A percentile compares a stretch with the other conserved stretches of the same genome.
These are phyloP conservation scores for Strobilomyces confusus DNA, from an alignment of 768 basidiomycete species.

Conservation along the genomic window DNA sequence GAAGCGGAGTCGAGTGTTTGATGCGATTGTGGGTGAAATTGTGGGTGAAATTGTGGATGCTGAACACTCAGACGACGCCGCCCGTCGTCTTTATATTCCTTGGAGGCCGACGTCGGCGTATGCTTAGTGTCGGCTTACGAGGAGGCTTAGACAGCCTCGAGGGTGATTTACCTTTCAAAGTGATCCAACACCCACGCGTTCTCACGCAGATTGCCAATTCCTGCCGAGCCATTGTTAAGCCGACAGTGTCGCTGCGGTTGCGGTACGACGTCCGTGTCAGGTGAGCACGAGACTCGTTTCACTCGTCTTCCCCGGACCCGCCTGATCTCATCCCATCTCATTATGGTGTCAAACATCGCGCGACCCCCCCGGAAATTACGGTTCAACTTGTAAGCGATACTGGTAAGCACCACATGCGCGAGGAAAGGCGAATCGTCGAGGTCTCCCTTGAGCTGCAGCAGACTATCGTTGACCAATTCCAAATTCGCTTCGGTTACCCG, in stretches of 20 bases:
- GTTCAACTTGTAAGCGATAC: neutral
- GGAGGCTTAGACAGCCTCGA: slow-evolving; percentile 10
- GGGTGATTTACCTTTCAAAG: slow-evolving; percentile 23
- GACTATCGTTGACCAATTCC: too few species aligned
- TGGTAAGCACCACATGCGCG: too few species aligned
- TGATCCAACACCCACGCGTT: slow-evolving; percentile 20
- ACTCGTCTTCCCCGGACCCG: too few species aligned
- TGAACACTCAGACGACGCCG: neutral
- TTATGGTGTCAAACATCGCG: neutral
- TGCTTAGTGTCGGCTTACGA: slow-evolving; percentile 7
- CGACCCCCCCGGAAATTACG: neutral
- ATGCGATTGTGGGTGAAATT: slow-evolving; percentile 2
- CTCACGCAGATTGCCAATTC: slow-evolving; percentile 16
- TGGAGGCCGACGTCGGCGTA: neutral
- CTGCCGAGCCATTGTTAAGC: too few species aligned
- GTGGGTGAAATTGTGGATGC: neutral
- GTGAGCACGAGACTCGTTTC: neutral
- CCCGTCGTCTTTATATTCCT: slow-evolving; percentile 17
- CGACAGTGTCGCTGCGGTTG: too few species aligned
- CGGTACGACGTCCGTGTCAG: neutral
- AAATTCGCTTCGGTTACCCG: too few species aligned
- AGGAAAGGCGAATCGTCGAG: too few species aligned
- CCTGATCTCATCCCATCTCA: neutral
- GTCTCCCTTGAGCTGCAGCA: too few species aligned
- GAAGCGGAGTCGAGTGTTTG: slow-evolving; percentile 1